phyloP scores from a whole-genome alignment of 441 rosid species.

The Pelargonium australe region DNA sequence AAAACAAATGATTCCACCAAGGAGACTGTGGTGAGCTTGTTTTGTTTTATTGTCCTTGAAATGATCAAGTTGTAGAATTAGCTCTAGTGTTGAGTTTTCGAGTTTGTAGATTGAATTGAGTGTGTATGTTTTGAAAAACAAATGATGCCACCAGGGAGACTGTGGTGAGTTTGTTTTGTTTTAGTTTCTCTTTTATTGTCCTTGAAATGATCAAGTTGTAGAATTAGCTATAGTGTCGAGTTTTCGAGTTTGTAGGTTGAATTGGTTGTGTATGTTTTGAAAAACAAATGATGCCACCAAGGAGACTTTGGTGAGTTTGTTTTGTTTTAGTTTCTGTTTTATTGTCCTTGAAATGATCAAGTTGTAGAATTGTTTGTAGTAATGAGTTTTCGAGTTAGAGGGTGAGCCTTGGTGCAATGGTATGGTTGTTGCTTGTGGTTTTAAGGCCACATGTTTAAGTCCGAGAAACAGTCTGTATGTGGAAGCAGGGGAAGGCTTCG shows the following conservation, averaged over 20 bases:
- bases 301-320: slow-evolving; percentile 27
- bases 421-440: too few relatives aligned
- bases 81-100: not conserved
- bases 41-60: too few relatives aligned
- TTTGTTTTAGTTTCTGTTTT: not conserved
- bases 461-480: too few relatives aligned
- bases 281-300: too few relatives aligned
- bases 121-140: too few relatives aligned
- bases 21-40: slow-evolving; percentile 28
- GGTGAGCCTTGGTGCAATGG: too few relatives aligned
- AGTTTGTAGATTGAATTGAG: not conserved
- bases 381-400: not conserved
- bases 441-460: too few relatives aligned
- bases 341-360: not conserved
- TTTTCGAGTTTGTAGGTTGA: not conserved
- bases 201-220: not conserved
- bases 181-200: not conserved
- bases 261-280: not conserved
- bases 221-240: not conserved
- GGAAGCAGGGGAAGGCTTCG: too few relatives aligned
- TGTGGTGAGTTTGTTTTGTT: slow-evolving; percentile 29
- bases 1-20: too few relatives aligned
- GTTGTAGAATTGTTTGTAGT: not conserved
- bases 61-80: not conserved
- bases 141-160: too few relatives aligned